These are phyloP conservation scores for Claviceps sp. DNA, from an alignment of 2,329 filamentous ascomycete genomes.

Conservation along the genomic window DNA sequence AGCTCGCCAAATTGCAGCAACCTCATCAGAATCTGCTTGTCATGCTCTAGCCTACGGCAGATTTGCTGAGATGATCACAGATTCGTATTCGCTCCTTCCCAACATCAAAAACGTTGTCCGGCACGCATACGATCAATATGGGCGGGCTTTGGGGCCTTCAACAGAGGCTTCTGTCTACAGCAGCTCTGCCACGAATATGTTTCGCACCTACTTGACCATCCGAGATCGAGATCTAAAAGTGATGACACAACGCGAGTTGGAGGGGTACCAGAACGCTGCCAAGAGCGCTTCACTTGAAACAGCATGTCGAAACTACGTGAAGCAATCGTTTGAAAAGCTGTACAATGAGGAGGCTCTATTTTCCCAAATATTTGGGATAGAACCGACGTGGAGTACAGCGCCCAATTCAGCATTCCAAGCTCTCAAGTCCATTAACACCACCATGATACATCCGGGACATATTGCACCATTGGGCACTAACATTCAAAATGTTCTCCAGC, in stretches of 20 bases:
- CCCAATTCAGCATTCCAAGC: slow-evolving; percentile 36
- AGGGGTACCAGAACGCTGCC: slow-evolving; percentile 38
- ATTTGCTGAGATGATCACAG: slow-evolving; percentile 43
- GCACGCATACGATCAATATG: slow-evolving; percentile 38
- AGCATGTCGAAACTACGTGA: slow-evolving; percentile 43
- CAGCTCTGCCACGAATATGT: slow-evolving; percentile 40
- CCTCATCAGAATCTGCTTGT: slow-evolving; percentile 44
- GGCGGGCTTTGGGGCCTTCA: slow-evolving; percentile 28
- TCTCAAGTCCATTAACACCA: slow-evolving; percentile 35
- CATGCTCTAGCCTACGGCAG: slow-evolving; percentile 47
- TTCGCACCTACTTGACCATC: slow-evolving; percentile 37
- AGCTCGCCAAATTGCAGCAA: slow-evolving; percentile 37
- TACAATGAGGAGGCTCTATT: slow-evolving; percentile 42
- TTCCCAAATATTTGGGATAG: slow-evolving; percentile 40
- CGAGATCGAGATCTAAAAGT: slow-evolving; percentile 40
- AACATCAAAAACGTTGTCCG: slow-evolving; percentile 41
- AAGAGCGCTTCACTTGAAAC: slow-evolving; percentile 38
- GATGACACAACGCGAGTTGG: slow-evolving; percentile 39
- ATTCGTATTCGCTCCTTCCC: slow-evolving; percentile 40
- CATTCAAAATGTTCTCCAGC: slow-evolving; percentile 35
- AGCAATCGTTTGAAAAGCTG: slow-evolving; percentile 45
- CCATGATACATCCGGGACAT: slow-evolving; percentile 40
- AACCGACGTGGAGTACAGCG: slow-evolving; percentile 37
- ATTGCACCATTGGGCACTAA: slow-evolving; percentile 36
- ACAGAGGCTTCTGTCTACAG: slow-evolving; percentile 38